Base-by-base conservation (phyloP, 306 rosid genomes). In the Phaseolus lunatus region DNA sequence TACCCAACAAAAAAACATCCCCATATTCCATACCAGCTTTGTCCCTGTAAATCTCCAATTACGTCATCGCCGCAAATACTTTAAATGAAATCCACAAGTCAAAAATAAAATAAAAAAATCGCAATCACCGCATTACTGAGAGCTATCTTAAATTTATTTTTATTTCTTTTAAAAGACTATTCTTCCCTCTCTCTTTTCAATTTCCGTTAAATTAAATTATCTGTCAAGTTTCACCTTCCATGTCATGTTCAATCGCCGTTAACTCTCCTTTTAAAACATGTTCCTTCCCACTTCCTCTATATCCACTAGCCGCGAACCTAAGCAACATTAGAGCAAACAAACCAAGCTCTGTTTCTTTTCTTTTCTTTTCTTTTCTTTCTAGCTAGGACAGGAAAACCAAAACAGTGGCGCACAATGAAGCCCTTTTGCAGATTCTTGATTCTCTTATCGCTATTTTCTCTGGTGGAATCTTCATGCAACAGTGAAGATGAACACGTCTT, bases 401-500 rank as follows among this genome's bases (percentile, higher is more conserved):
- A 49, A 58, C 39, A 1, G 43, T 19, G 14, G 27, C 27, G 54
- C 58, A 75, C 68, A 73, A 90, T 90, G 94, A 86, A 73, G 52
- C 63, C 14, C 61, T 52, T 86, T 74, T 84, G 23, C 86, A 75
- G 79, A 56, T 80, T 83, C 73, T 72, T 82, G 8, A 43, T 88
- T 81, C 80, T 92, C 45, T 57, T 86, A 31, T 44, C 80, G 6
- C 58, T 86, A 11, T 47, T 85, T 19, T 65, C 83, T 10, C 23
- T 35, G 10, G 87, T 19, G 24, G 86, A 86, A 59, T 86, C 96
- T 41, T 54, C 85, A 37, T 92, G 97, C 88, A 86, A 85, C 87
- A 86, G 85, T 27, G 78, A 69, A 45, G 57, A 58, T 74, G 97
- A 94, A 76, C 79, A 50, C 1, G 77, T 5, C 5, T 81, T 84